Percentiles rank a stretch among this genome's conserved stretches.
Conservation (phyloP, 2,329 filamentous ascomycete genomes). For the Cryphonectria radicalis region DNA sequence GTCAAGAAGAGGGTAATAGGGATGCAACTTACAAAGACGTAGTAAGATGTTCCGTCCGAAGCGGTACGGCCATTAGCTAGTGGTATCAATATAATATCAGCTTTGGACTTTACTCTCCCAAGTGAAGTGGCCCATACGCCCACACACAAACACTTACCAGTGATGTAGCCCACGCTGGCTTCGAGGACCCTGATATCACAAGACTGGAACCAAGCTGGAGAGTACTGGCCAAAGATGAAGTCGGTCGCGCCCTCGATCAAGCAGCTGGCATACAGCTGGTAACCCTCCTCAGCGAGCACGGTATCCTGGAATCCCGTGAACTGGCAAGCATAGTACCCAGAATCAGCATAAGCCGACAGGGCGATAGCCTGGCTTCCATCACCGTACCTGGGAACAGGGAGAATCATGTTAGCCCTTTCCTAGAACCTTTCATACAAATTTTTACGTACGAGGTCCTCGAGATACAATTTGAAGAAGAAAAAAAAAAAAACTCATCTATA, state of each 20-base stretch:
- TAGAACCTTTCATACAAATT: too few species aligned
- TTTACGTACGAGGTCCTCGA: neutral
- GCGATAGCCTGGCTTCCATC: slow-evolving; percentile 52
- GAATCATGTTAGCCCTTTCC: neutral
- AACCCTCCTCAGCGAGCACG: slow-evolving; percentile 49
- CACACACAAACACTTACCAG: slow-evolving; percentile 38
- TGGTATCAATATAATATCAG: neutral
- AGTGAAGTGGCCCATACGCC: neutral
- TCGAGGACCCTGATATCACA: slow-evolving; percentile 45
- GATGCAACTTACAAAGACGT: slow-evolving; percentile 42
- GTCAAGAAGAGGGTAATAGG: neutral
- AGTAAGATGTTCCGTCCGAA: slow-evolving; percentile 44
- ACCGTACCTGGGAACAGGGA: slow-evolving; percentile 37
- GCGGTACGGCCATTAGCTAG: slow-evolving; percentile 48
- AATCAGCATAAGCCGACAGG: slow-evolving; percentile 47
- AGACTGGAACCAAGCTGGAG: slow-evolving; percentile 49
- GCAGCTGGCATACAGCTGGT: slow-evolving; percentile 51
- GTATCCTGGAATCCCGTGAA: slow-evolving; percentile 57
- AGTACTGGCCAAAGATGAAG: slow-evolving; percentile 52
- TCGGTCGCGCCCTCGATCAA: slow-evolving; percentile 54
- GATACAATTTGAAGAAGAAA: neutral
- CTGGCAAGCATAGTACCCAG: slow-evolving; percentile 52
- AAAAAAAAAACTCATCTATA: neutral
- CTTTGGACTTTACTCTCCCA: neutral
- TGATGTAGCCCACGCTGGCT: slow-evolving; percentile 45